These are phyloP conservation scores for Excoecaria agallocha DNA, from an alignment of 345 rosid species.

Conservation along the genomic window DNA sequence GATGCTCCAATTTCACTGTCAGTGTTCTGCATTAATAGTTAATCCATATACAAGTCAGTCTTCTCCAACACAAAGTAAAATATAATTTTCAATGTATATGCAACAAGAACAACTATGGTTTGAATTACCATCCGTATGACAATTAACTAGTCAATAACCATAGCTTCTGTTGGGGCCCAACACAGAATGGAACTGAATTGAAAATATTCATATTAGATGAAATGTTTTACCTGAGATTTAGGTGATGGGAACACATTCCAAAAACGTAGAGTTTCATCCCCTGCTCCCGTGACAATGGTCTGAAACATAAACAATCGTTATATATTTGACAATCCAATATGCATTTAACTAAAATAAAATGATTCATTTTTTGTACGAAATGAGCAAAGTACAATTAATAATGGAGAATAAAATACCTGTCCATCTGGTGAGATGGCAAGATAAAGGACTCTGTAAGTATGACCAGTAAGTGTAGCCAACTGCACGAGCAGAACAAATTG, in stretches of 20 bases:
- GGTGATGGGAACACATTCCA: constrained; percentile 99
- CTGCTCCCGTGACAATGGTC: constrained; percentile 99
- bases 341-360: neutral
- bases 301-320: constrained; percentile 28
- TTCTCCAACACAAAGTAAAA: neutral
- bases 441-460: constrained; percentile 87
- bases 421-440: constrained; percentile 99
- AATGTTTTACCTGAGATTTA: constrained; percentile 69
- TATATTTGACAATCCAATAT: neutral
- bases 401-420: constrained; percentile 54
- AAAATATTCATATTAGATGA: neutral
- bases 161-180: neutral
- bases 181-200: neutral
- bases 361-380: constrained; percentile 5
- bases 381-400: neutral
- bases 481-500: constrained; percentile 33
- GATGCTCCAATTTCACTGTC: constrained; percentile 77
- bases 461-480: constrained; percentile 98
- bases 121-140: neutral
- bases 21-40: constrained; percentile 50
- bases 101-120: neutral
- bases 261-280: constrained; percentile 94
- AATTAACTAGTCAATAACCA: neutral
- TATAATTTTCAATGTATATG: neutral
- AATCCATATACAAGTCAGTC: neutral